These are phyloP conservation scores for Prillingera fragicola DNA, from an alignment of 1,284 basidiomycete genomes.

Conservation along the genomic window DNA sequence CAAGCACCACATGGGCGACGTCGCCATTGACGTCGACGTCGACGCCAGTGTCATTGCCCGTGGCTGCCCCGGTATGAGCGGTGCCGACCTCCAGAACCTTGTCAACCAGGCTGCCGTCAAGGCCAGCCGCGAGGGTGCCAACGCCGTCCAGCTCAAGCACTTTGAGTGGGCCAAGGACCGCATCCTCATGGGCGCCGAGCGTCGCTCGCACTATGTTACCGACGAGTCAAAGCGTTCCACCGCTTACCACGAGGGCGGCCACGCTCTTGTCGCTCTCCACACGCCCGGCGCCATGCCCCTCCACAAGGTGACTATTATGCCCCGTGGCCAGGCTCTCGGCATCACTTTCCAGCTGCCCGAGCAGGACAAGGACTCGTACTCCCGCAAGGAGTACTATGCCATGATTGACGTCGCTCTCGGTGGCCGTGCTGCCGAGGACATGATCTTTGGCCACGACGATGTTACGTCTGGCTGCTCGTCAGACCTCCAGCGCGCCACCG, in stretches of 20 bases:
- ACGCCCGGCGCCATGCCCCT: constrained; percentile 89
- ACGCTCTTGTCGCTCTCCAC: constrained; percentile 82
- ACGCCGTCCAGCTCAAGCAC: constrained; percentile 65
- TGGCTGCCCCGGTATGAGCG: constrained; percentile 62
- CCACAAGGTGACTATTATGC: constrained; percentile 93
- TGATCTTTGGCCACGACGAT: constrained; percentile 82
- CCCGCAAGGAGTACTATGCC: constrained; percentile 42
- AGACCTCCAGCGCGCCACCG: constrained; percentile 73
- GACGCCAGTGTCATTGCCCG: constrained; percentile 80
- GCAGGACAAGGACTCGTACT: constrained; percentile 57
- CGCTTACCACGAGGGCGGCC: constrained; percentile 94
- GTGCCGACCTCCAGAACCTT: constrained; percentile 88
- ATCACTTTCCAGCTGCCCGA: constrained; percentile 81
- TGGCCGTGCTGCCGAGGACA: constrained; percentile 85
- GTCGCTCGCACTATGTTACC: constrained; percentile 79
- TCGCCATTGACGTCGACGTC: constrained; percentile 64
- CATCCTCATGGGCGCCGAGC: constrained; percentile 90
- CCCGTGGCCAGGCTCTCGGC: constrained; percentile 85
- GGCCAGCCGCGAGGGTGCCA: constrained; percentile 73
- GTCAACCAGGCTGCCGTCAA: constrained; percentile 86
- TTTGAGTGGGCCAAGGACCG: constrained; percentile 95
- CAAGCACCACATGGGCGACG: constrained; percentile 77
- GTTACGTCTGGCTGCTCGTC: constrained; percentile 85
- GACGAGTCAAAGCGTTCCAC: constrained; percentile 78
- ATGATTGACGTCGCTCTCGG: constrained; percentile 85